Evolutionary conservation across 2,329 filamentous ascomycete genomes (phyloP).

Genomic region (Colletotrichum chrysophilum): DNA sequence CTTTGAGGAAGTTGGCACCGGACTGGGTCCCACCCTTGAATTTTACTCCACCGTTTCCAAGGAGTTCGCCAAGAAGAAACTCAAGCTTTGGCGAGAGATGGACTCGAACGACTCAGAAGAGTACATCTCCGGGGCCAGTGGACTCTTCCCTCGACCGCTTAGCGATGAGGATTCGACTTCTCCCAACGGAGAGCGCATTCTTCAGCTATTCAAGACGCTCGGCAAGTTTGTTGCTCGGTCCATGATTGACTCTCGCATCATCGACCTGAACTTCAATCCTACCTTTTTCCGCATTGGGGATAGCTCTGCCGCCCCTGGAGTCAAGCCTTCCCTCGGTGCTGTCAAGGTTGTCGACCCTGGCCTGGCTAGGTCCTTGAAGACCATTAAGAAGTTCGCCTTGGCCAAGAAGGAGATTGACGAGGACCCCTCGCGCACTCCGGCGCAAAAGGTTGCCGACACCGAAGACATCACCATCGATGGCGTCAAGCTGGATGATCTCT

Average conservation of each 20-base stretch:
- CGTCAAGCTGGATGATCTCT: constrained; percentile 82
- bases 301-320: constrained; percentile 58
- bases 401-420: constrained; percentile 85
- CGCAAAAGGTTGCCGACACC: constrained; percentile 74
- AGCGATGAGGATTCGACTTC: constrained; percentile 75
- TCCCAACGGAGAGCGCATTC: constrained; percentile 84
- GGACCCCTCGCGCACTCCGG: constrained; percentile 66
- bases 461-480: constrained; percentile 76
- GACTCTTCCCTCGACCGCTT: constrained; percentile 91
- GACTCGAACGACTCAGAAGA: constrained; percentile 76
- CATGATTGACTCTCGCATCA: constrained; percentile 98
- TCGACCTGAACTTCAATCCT: constrained; percentile 96
- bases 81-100: constrained; percentile 94
- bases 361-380: constrained; percentile 82
- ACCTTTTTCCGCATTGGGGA: constrained; percentile 97
- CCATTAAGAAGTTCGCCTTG: constrained; percentile 84
- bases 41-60: constrained; percentile 98
- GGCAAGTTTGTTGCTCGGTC: constrained; percentile 97
- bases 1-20: constrained; percentile 97
- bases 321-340: constrained; percentile 85
- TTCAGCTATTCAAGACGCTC: constrained; percentile 89
- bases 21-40: constrained; percentile 91
- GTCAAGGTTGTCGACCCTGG: constrained; percentile 89
- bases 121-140: constrained; percentile 83
- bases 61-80: constrained; percentile 96